Evolutionary conservation across 768 basidiomycete species (phyloP).

Genomic region (Polyporus arcularius): DNA sequence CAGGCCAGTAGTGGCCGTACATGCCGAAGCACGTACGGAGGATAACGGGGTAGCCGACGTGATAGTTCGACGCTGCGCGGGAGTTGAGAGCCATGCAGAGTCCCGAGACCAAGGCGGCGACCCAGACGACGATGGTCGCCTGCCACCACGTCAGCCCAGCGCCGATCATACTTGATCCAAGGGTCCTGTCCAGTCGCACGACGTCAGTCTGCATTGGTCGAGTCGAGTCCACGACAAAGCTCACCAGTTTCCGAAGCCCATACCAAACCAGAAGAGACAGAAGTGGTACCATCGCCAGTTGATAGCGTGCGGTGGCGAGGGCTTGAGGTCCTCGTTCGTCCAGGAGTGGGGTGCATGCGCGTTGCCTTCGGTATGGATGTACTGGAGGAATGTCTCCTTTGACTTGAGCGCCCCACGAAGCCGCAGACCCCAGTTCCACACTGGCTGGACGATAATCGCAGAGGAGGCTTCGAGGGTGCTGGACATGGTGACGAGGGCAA

Average conservation of each 20-base stretch:
- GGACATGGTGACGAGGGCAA: too few relatives aligned
- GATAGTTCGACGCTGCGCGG: constrained; percentile 21
- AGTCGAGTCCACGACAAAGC: background rate
- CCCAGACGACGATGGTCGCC: constrained; percentile 22
- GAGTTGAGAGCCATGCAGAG: constrained; percentile 22
- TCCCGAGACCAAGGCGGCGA: constrained; percentile 18
- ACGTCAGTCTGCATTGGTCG: background rate
- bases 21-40: constrained; percentile 23
- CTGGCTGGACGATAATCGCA: background rate
- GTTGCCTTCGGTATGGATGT: constrained; percentile 21
- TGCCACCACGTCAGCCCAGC: constrained; percentile 23
- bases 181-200: constrained; percentile 7
- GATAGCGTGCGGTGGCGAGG: constrained; percentile 18
- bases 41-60: constrained; percentile 23
- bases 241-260: constrained; percentile 25
- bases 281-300: constrained; percentile 25
- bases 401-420: constrained; percentile 13
- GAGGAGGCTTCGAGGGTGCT: background rate
- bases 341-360: constrained; percentile 14
- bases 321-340: constrained; percentile 23
- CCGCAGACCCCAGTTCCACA: constrained; percentile 9
- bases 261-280: constrained; percentile 25
- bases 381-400: constrained; percentile 12
- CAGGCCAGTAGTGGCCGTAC: constrained; percentile 24
- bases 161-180: constrained; percentile 21